Evolutionary conservation across 2,329 filamentous ascomycete genomes (phyloP), one percentile per base, ranked within the genome.

Genomic region (Curvularia sp.): DNA sequence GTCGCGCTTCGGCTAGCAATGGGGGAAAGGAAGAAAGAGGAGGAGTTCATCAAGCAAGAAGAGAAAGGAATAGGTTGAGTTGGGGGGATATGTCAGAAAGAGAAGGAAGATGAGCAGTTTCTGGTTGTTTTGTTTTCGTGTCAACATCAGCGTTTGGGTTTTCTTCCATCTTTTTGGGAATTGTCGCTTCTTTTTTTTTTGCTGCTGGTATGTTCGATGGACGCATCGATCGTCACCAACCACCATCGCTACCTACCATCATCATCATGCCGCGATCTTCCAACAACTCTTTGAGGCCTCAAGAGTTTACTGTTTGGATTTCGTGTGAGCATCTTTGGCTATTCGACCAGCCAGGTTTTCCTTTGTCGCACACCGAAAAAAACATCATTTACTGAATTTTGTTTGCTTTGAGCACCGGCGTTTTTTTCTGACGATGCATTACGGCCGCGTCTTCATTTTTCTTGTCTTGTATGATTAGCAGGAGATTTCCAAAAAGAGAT

Each of bases 341-440:
- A 42, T 42, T 30, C 41, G 61, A 49, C 56, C 59, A 66, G 61
- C 63, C 63, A 43, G 63, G 59, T 66, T 66, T 66, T 66, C 61
- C 47, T 66, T 57, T 66, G 63, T 60, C 48, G 56, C 56, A 59
- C 52, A 59, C 45, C 38, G 32, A 30, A 28, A 28, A 50, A 50
- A 30, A 21, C n/a, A n/a, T n/a, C n/a, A n/a, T n/a, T n/a, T n/a
- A n/a, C n/a, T n/a, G n/a, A n/a, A n/a, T n/a, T n/a, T n/a, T 51
- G 47, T 30, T 36, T 34, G 23, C 15, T 8, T 54, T 49, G 39
- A 53, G 55, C 51, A 58, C 49, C 34, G 51, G 55, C 55, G 55
- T 57, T 53, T 45, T 28, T 9, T 28, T 19, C 6, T n/a, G 5
- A 42, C 19, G 19, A 34, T 6, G 9, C 27, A 21, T 21, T 10